Percentiles rank a stretch among this genome's conserved stretches.
These are phyloP conservation scores for Cutaneotrichosporon mucoides DNA, from an alignment of 1,284 basidiomycete genomes.

Conservation along the genomic window DNA sequence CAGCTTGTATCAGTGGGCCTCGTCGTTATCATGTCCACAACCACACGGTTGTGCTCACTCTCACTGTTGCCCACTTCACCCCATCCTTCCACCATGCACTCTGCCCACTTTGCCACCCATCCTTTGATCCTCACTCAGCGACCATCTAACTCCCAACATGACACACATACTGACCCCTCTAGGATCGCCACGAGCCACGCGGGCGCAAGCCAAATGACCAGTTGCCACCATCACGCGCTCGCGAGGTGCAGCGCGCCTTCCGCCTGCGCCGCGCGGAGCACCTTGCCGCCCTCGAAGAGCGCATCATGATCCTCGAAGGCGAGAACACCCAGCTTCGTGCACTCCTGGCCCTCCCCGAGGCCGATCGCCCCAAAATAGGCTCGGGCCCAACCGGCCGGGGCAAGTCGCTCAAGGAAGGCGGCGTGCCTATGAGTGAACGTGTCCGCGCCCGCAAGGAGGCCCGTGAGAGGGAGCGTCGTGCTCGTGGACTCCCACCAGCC, in stretches of 20 bases:
- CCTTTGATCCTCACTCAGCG: not conserved
- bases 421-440: conserved; percentile 49
- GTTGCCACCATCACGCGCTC: conserved; percentile 82
- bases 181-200: conserved; percentile 53
- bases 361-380: conserved; percentile 44
- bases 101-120: not conserved
- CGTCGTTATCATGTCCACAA: too few relatives aligned
- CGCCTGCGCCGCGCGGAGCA: conserved; percentile 83
- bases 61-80: not conserved
- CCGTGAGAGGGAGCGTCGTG: conserved; percentile 35
- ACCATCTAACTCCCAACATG: not conserved
- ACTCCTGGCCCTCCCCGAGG: conserved; percentile 67
- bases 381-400: conserved; percentile 50
- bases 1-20: too few relatives aligned
- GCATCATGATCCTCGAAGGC: conserved; percentile 75
- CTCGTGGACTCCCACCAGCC: conserved; percentile 25
- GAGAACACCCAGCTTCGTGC: conserved; percentile 75
- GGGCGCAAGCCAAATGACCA: conserved; percentile 88
- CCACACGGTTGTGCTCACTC: too few relatives aligned
- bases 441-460: conserved; percentile 48
- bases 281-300: conserved; percentile 73
- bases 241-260: conserved; percentile 89
- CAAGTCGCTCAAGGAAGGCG: conserved; percentile 48
- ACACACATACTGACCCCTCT: not conserved
- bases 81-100: not conserved